phyloP scores from a whole-genome alignment of 176 grass and related monocot species.

The Luzula sylvatica region DNA sequence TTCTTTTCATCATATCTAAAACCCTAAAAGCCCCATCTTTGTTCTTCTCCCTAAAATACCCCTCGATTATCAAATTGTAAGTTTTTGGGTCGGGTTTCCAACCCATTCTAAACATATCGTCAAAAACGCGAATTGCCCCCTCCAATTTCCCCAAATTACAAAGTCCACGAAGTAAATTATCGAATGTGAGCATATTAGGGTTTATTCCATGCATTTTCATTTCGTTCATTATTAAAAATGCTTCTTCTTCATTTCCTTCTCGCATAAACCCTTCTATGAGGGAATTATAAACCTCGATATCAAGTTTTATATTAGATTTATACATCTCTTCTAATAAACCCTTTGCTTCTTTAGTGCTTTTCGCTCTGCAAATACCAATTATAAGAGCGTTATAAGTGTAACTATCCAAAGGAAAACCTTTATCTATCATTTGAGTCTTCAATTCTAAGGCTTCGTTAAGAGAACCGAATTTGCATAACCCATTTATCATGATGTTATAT shows the following conservation, averaged over 20 bases:
- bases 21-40: conserved; percentile 28
- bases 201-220: conserved; percentile 44
- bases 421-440: conserved; percentile 54
- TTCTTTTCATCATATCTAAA: conserved; percentile 45
- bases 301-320: conserved; percentile 22
- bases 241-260: conserved; percentile 41
- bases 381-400: conserved; percentile 50
- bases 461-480: conserved; percentile 40
- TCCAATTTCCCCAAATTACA: conserved; percentile 45
- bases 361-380: conserved; percentile 39
- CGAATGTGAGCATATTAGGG: conserved; percentile 43
- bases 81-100: conserved; percentile 32
- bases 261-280: conserved; percentile 60
- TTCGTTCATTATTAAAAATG: conserved; percentile 31
- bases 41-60: conserved; percentile 27
- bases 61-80: conserved; percentile 60
- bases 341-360: conserved; percentile 33
- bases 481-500: conserved; percentile 54
- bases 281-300: conserved; percentile 40
- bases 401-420: conserved; percentile 32
- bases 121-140: conserved; percentile 31
- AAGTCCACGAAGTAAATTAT: conserved; percentile 45
- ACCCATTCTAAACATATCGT: conserved; percentile 38
- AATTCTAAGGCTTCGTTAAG: conserved; percentile 47
- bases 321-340: conserved; percentile 49